Conservation (phyloP, 768 basidiomycete genomes). For the Lactarius trivialis region DNA sequence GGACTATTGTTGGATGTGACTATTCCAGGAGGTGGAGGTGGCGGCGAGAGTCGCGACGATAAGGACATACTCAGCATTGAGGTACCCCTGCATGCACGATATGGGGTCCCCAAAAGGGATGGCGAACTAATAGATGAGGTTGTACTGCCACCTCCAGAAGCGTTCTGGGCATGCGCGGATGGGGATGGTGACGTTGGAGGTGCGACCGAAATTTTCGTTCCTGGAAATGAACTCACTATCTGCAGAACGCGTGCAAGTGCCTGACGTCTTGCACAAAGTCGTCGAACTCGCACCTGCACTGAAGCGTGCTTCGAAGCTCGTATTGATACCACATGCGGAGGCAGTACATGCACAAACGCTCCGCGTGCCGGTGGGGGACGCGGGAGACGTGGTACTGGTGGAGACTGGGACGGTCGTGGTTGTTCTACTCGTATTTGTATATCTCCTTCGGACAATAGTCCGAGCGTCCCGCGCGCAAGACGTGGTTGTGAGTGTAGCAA, state of each 20-base stretch:
- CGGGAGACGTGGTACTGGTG: slow-evolving; percentile 5
- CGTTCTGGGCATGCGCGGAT: slow-evolving; percentile 8
- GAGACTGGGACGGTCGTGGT: slow-evolving; percentile 6
- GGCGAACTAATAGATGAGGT: slow-evolving; percentile 8
- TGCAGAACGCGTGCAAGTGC: neutral
- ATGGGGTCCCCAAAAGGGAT: neutral
- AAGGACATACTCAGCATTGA: neutral
- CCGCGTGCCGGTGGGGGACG: slow-evolving; percentile 10
- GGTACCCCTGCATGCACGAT: slow-evolving; percentile 13
- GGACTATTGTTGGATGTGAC: slow-evolving; percentile 6
- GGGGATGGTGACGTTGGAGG: neutral
- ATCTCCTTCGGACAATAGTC: slow-evolving; percentile 1
- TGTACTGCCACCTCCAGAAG: neutral
- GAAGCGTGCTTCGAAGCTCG: neutral
- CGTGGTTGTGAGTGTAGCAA: neutral
- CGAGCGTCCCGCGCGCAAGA: neutral
- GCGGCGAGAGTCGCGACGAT: neutral
- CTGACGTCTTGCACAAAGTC: neutral
- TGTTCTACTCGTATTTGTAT: neutral
- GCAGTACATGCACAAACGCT: neutral
- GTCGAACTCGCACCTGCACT: slow-evolving; percentile 2
- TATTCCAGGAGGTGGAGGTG: neutral
- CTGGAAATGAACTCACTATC: neutral
- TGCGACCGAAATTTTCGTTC: neutral
- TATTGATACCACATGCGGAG: slow-evolving; percentile 2